Conservation (phyloP, 1,284 basidiomycete species). For the Moesziomyces antarcticus region DNA sequence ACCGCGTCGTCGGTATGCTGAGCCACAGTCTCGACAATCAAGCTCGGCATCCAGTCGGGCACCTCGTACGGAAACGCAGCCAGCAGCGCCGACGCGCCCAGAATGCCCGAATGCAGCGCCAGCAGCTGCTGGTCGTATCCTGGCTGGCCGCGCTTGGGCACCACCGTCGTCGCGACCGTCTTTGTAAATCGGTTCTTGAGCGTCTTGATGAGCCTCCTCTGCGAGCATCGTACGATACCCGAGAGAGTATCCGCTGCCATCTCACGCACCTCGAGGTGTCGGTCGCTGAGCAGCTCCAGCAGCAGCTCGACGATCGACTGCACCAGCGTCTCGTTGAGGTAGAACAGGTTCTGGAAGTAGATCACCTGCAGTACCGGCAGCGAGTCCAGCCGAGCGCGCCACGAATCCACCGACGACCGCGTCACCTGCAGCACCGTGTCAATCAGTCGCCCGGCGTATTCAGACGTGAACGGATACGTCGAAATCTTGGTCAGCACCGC, state of each 20-base stretch:
- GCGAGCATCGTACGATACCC: conserved; percentile 90
- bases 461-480: conserved; percentile 53
- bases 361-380: conserved; percentile 64
- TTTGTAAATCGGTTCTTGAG: conserved; percentile 69
- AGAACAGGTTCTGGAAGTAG: conserved; percentile 66
- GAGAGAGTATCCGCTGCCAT: conserved; percentile 75
- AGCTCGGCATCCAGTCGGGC: conserved; percentile 83
- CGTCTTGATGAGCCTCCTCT: conserved; percentile 85
- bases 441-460: conserved; percentile 49
- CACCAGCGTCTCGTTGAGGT: conserved; percentile 43
- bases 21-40: conserved; percentile 74
- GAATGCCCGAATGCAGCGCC: conserved; percentile 85
- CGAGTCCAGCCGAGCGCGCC: conserved; percentile 62
- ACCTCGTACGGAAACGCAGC: conserved; percentile 86
- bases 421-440: conserved; percentile 54
- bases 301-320: conserved; percentile 57
- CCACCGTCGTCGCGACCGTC: conserved; percentile 70
- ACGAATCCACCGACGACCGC: conserved; percentile 54
- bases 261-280: conserved; percentile 65
- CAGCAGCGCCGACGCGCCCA: conserved; percentile 83
- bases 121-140: conserved; percentile 80
- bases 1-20: conserved; percentile 88
- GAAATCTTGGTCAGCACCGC: conserved; percentile 59
- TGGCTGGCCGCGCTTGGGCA: conserved; percentile 71
- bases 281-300: conserved; percentile 57